Base-by-base conservation (phyloP, 2,329 filamentous ascomycete genomes). In the Aspergillus novofumigatus region DNA sequence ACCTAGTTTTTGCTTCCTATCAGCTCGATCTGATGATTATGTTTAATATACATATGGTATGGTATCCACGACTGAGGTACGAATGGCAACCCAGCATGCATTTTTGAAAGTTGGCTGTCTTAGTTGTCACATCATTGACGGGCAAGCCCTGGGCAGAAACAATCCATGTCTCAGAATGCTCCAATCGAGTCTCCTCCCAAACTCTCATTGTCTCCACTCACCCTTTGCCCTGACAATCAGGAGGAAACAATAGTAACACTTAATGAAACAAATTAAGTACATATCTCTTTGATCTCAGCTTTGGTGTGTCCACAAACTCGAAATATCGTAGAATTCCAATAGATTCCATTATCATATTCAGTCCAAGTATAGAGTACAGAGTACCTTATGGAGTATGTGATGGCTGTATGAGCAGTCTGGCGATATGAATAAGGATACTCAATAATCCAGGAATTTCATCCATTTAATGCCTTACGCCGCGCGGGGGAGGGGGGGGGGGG, bases 101-200 rank as follows among this genome's bases (percentile, higher is more conserved):
- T 38, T 38, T 14, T 14, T 6, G 32, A 17, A 38, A 17, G 32
- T 38, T 38, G 32, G 32, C 14, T 38, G 20, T 47, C 10, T 10
- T 2, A 47, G 21, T 47, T 63, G 63, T 63, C 62, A 65, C 59
- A 61, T 62, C 61, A 61, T 61, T 51, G 48, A 47, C 54, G 32
- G 53, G 55, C 44, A 50, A 62, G 55, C 52, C 54, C 58, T 61
- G 54, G 56, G 45, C 59, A 67, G 68, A 71, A 71, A 71, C 69
- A 66, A 59, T 59, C 62, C 62, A 65, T 71, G 69, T 72, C 69
- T 72, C 69, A 72, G 68, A 38, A 48, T 51, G 55, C n/a, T 53
- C 62, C 59, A 61, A 68, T 66, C 56, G 61, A 52, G 42, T 44
- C 20, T 26, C n/a, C 20, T 54, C n/a, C n/a, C 38, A 47, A 47